phyloP scores from a whole-genome alignment of 169 alveolate genomes.

The Cyclospora cayetanensis region DNA sequence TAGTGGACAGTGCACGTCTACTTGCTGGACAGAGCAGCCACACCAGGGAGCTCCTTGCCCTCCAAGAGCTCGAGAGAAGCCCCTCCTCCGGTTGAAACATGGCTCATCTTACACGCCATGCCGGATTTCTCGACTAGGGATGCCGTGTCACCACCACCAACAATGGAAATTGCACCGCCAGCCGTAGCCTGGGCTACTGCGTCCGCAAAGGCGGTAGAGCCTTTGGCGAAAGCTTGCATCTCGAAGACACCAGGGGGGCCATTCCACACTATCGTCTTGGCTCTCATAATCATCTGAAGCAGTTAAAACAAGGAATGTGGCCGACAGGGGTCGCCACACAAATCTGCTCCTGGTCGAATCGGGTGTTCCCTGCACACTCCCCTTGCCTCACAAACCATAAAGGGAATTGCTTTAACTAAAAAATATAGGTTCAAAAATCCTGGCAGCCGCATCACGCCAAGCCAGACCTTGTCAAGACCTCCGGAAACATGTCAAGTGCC shows the following conservation, averaged over 20 bases:
- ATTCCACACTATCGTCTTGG: conserved; percentile 82
- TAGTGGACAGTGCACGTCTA: too few relatives aligned
- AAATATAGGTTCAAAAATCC: neutral
- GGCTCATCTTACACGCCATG: conserved; percentile 90
- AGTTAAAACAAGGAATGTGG: conserved; percentile 1
- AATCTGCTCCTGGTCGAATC: neutral
- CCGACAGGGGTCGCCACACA: neutral
- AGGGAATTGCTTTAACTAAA: neutral
- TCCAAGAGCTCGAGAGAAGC: conserved; percentile 98
- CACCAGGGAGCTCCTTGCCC: conserved; percentile 98
- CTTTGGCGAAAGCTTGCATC: conserved; percentile 75
- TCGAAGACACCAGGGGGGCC: conserved; percentile 85
- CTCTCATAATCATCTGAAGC: conserved; percentile 66
- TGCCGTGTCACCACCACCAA: conserved; percentile 98
- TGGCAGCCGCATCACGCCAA: too few relatives aligned
- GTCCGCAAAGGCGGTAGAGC: conserved; percentile 66
- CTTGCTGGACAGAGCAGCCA: conserved; percentile 83
- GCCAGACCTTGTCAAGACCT: too few relatives aligned
- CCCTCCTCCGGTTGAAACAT: conserved; percentile 99
- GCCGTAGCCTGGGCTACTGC: conserved; percentile 91
- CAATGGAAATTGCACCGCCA: conserved; percentile 93
- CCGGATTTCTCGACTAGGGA: conserved; percentile 91
- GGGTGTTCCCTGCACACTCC: neutral
- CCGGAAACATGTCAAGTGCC: too few relatives aligned
- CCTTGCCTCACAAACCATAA: neutral